Percentiles rank a stretch among this genome's conserved stretches.
These are phyloP conservation scores for Lentinula novae-zelandiae DNA, from an alignment of 1,284 basidiomycete genomes.

Conservation along the genomic window DNA sequence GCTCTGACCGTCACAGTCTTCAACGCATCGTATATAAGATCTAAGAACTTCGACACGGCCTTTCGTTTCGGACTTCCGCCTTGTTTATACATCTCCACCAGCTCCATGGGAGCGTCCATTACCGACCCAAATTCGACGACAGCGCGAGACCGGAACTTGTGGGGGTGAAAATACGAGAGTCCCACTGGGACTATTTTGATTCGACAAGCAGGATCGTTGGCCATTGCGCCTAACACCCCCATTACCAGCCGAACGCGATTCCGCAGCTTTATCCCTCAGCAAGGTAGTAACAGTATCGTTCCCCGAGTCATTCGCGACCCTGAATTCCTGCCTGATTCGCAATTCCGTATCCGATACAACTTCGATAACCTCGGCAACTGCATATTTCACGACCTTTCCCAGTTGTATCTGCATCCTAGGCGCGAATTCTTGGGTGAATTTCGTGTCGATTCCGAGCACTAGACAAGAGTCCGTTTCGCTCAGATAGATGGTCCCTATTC, in stretches of 20 bases:
- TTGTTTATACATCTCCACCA: constrained; percentile 87
- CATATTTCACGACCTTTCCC: constrained; percentile 77
- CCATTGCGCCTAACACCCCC: constrained; percentile 86
- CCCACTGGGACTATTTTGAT: constrained; percentile 96
- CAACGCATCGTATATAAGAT: constrained; percentile 90
- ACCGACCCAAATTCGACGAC: constrained; percentile 98
- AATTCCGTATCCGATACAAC: constrained; percentile 87
- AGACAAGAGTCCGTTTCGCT: constrained; percentile 74
- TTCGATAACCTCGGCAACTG: constrained; percentile 82
- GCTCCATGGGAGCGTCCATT: constrained; percentile 82
- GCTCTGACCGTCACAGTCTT: constrained; percentile 96
- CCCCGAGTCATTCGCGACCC: constrained; percentile 73
- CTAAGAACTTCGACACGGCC: constrained; percentile 87
- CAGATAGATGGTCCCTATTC: constrained; percentile 72
- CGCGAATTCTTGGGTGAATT: constrained; percentile 75
- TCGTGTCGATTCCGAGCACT: constrained; percentile 77
- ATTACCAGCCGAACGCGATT: constrained; percentile 48
- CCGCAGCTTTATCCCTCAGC: constrained; percentile 64
- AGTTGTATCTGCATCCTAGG: constrained; percentile 89
- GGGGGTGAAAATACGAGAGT: constrained; percentile 92
- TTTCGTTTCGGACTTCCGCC: constrained; percentile 89
- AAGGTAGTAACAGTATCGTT: constrained; percentile 70
- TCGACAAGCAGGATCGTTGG: constrained; percentile 76
- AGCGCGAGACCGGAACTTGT: constrained; percentile 91
- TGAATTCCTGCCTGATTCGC: constrained; percentile 87